Conservation (phyloP, 768 basidiomycete species). For the Pilatotrama ljubarskyi region DNA sequence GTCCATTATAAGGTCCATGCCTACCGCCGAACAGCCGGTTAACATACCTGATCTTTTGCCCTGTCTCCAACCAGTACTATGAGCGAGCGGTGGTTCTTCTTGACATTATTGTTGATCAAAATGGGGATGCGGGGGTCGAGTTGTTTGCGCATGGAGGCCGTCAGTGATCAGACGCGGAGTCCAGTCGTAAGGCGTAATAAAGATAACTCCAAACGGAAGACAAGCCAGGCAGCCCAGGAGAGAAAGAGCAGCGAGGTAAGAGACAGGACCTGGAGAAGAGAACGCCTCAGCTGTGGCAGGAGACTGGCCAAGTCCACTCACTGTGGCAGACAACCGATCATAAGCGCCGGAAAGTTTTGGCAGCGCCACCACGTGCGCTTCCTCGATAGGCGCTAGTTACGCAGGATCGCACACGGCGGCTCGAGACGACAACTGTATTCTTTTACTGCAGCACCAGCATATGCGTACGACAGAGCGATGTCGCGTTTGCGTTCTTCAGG, state of each 20-base stretch:
- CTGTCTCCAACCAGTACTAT: slow-evolving; percentile 96
- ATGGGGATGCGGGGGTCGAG: slow-evolving; percentile 92
- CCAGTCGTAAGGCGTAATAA: background rate
- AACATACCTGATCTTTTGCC: slow-evolving; percentile 80
- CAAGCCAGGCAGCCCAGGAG: background rate
- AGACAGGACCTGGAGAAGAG: background rate
- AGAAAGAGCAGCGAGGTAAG: background rate
- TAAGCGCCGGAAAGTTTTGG: background rate
- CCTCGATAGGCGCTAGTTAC: too few relatives aligned
- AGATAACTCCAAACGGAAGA: background rate
- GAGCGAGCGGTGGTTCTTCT: slow-evolving; percentile 90
- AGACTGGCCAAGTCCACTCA: background rate
- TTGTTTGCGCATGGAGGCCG: slow-evolving; percentile 69
- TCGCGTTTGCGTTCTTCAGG: too few relatives aligned
- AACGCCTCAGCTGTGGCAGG: background rate
- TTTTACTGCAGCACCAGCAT: too few relatives aligned
- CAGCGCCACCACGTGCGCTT: slow-evolving; percentile 3
- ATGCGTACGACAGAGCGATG: too few relatives aligned
- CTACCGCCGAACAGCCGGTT: background rate
- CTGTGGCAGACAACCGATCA: background rate
- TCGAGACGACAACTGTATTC: too few relatives aligned
- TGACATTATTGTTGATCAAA: slow-evolving; percentile 91
- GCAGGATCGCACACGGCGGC: too few relatives aligned
- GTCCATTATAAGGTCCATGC: background rate
- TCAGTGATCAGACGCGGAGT: background rate